Evolutionary conservation across 805 yeast genomes (phyloP).

Genomic region (Pichia heedii): DNA sequence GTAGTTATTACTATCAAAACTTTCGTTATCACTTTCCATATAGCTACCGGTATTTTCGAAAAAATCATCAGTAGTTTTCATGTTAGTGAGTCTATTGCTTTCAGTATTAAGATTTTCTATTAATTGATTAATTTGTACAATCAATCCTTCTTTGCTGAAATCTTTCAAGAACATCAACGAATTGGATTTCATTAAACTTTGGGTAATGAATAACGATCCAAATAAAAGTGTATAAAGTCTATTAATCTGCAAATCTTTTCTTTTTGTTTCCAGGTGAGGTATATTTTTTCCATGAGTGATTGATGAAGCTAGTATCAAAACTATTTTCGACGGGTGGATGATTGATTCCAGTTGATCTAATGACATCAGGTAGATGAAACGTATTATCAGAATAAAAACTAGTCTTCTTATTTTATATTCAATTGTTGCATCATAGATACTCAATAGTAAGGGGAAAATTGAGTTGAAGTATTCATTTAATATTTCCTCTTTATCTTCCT

Average conservation of each 20-base stretch:
- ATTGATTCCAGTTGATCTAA: conserved; percentile 23
- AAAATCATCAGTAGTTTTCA: not conserved
- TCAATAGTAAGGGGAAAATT: conserved; percentile 45
- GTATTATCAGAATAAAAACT: conserved; percentile 43
- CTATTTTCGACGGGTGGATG: conserved; percentile 31
- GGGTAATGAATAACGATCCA: conserved; percentile 43
- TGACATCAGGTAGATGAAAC: conserved; percentile 38
- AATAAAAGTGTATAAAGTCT: conserved; percentile 36
- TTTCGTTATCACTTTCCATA: not conserved
- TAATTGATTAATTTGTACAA: conserved; percentile 38
- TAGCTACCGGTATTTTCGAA: too few species aligned
- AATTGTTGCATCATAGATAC: conserved; percentile 64
- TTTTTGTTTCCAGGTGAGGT: too few species aligned
- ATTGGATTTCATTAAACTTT: conserved; percentile 34
- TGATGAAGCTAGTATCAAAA: conserved; percentile 49
- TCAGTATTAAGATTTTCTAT: not conserved
- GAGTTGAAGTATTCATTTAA: conserved; percentile 32
- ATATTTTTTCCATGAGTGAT: conserved; percentile 43
- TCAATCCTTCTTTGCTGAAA: conserved; percentile 68
- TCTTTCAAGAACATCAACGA: conserved; percentile 36
- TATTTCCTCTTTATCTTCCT: conserved; percentile 17
- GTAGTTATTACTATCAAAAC: conserved; percentile 11
- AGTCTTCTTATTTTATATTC: conserved; percentile 55
- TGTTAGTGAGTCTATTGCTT: not conserved
- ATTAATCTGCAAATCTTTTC: conserved; percentile 1